Percentiles rank a stretch among this genome's conserved stretches.
Conservation (phyloP, 1,284 basidiomycete species). For the Moniliophthora roreri region DNA sequence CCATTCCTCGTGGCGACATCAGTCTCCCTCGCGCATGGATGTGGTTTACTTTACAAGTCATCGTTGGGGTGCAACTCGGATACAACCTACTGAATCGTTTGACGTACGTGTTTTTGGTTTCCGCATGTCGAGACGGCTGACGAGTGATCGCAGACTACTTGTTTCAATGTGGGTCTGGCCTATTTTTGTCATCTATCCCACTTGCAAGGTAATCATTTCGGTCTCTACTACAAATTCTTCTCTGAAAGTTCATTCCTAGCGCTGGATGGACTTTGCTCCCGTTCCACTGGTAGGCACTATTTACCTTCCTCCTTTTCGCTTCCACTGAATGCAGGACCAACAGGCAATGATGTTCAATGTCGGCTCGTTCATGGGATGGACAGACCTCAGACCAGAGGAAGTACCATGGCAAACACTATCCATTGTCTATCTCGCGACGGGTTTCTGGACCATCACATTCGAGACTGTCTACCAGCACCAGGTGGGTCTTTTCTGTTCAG, state of each 20-base stretch:
- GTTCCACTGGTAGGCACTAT: conserved; percentile 29
- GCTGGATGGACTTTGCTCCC: conserved; percentile 32
- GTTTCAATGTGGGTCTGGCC: conserved; percentile 28
- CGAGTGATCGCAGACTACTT: conserved; percentile 20
- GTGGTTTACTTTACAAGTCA: conserved; percentile 26
- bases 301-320: too few relatives aligned
- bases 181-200: conserved; percentile 31
- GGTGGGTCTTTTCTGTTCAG: conserved; percentile 5
- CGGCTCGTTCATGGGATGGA: conserved; percentile 33
- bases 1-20: conserved; percentile 30
- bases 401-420: conserved; percentile 25
- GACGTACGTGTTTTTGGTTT: conserved; percentile 19
- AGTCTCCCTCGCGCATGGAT: conserved; percentile 27
- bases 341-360: conserved; percentile 34
- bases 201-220: conserved; percentile 26
- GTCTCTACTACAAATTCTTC: too few relatives aligned
- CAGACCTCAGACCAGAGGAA: conserved; percentile 21
- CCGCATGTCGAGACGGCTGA: not conserved
- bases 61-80: conserved; percentile 24
- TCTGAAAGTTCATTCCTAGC: too few relatives aligned
- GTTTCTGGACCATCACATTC: conserved; percentile 30
- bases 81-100: conserved; percentile 22
- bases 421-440: conserved; percentile 25
- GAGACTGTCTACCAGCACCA: conserved; percentile 32
- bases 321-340: too few relatives aligned